These are phyloP conservation scores for Triticum timopheevii DNA, from an alignment of 176 grass and related monocot species.

Conservation along the genomic window DNA sequence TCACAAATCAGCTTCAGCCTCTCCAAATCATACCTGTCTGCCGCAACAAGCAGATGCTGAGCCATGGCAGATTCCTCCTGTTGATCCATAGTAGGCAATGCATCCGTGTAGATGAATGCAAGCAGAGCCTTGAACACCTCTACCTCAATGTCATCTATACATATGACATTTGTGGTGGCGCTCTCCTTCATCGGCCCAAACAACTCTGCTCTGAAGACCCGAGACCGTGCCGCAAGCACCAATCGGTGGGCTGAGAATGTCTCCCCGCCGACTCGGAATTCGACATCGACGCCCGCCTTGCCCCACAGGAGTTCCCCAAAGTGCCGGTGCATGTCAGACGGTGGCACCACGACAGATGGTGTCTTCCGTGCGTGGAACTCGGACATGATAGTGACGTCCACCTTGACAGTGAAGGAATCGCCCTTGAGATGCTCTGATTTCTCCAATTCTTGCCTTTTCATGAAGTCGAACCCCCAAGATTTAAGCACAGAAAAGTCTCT, in stretches of 20 bases:
- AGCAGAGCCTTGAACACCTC: conserved; percentile 20
- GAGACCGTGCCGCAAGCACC: neutral
- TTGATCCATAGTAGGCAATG: neutral
- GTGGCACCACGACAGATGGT: neutral
- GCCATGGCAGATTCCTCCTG: neutral
- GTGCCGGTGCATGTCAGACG: conserved; percentile 38
- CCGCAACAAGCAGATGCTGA: conserved; percentile 3
- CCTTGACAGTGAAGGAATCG: neutral
- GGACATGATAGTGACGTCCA: neutral
- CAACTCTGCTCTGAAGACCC: neutral
- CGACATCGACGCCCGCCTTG: neutral
- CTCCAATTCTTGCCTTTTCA: neutral
- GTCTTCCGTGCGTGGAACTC: neutral
- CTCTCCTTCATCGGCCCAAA: neutral
- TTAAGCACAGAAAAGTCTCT: neutral
- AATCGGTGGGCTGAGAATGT: neutral
- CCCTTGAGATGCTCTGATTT: neutral
- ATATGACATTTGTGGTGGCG: neutral
- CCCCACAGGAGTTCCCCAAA: conserved; percentile 21
- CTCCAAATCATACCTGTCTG: neutral
- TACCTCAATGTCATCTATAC: neutral
- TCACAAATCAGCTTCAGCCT: neutral
- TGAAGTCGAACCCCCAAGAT: neutral
- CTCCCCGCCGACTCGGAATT: neutral
- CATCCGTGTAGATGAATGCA: conserved; percentile 16